A percentile compares a stretch with the other conserved stretches of the same genome.
Evolutionary conservation across 2,329 filamentous ascomycete genomes (phyloP).

Genomic region (Bipolaris cookei): DNA sequence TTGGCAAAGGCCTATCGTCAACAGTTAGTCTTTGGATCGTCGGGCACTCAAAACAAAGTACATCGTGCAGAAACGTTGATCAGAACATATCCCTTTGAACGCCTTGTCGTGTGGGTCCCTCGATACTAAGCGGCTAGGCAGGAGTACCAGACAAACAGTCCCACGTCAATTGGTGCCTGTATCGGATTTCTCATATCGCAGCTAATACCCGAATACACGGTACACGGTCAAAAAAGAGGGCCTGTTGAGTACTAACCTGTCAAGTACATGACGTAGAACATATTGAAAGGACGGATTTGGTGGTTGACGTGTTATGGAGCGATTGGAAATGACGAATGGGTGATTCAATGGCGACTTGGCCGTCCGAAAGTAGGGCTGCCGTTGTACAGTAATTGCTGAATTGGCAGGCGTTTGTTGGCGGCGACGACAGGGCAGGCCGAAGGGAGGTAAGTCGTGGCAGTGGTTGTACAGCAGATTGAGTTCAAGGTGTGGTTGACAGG

Average conservation of each 20-base stretch:
- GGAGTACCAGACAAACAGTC: constrained; percentile 38
- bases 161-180: constrained; percentile 4
- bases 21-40: constrained; percentile 31
- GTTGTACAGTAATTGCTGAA: constrained; percentile 38
- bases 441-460: constrained; percentile 42
- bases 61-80: constrained; percentile 2
- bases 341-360: constrained; percentile 35
- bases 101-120: constrained; percentile 8
- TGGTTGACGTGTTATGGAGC: constrained; percentile 30
- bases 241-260: constrained; percentile 44
- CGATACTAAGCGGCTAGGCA: constrained; percentile 9
- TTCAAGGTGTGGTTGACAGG: constrained; percentile 39
- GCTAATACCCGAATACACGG: constrained; percentile 8
- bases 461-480: constrained; percentile 42
- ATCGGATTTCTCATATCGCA: background rate
- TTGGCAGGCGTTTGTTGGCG: constrained; percentile 45
- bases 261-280: constrained; percentile 55
- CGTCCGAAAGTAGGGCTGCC: constrained; percentile 31
- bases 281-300: constrained; percentile 28
- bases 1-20: constrained; percentile 79
- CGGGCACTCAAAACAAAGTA: constrained; percentile 41
- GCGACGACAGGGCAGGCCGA: constrained; percentile 35
- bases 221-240: constrained; percentile 4
- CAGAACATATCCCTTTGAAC: background rate
- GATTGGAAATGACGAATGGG: constrained; percentile 35